Evolutionary conservation across 1,284 basidiomycete species (phyloP), one percentile per base, ranked within the genome.

Genomic region (Marasmius sp.): DNA sequence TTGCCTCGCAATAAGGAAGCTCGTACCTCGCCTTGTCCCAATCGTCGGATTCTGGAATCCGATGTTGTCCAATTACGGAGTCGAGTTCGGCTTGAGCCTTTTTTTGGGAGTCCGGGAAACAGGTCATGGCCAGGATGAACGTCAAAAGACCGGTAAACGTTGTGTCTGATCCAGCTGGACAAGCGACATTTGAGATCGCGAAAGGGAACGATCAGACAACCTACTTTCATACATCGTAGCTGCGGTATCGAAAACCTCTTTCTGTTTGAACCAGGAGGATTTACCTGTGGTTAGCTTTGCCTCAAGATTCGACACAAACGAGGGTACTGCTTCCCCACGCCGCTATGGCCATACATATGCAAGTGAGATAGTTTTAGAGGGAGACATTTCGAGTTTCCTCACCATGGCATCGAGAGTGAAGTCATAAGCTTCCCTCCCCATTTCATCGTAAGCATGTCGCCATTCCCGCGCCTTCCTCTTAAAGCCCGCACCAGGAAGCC

Each of bases 1-100:
- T 34, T 7, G 64, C 64, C 18, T 60, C 56, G 27, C 62, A 34
- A 53, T 60, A 65, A 18, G 64, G 61, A n/a, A 65, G 52, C 27
- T 27, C 27, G 2, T 2, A 27, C 27, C 27, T 27, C 5, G 27
- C 27, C 3, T 45, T 48, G 3, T 43, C 39, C 14, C 37, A 14
- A 34, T 64, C 63, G 7, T 37, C 22, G n/a, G 68, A 65, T 16
- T 65, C 62, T 2, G 68, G 68, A 1, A 69, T 59, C 0, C 64
- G 60, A 22, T 55, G 50, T 9, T 10, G 9, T 4, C 66, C 65
- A 10, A 66, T 38, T 4, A 61, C 67, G 5, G 14, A 50, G 43
- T 68, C 68, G 0, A 68, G 20, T 4, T 62, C 68, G 1, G 51
- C 62, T 27, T 68, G 68, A 12, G 59, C 68, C 48, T 64, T 66